A percentile compares a stretch with the other conserved stretches of the same genome.
Evolutionary conservation across 1,139 yeast species (phyloP).

Genomic region (Blastobotrys illinoisensis): DNA sequence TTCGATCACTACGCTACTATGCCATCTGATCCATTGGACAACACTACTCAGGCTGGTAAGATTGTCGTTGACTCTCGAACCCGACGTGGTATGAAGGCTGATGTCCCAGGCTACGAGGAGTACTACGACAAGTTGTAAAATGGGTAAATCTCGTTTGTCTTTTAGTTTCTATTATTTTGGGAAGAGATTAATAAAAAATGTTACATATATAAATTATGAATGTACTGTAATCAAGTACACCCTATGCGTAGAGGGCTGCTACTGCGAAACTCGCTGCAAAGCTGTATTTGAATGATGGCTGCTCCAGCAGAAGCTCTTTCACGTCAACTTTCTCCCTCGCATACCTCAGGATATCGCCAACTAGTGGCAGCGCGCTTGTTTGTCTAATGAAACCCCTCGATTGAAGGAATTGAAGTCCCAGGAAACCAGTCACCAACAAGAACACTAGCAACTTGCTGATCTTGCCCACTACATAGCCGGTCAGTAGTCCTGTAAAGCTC

Average conservation of each 20-base stretch:
- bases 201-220: background rate
- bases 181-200: background rate
- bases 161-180: conserved; percentile 1
- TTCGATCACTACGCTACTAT: conserved; percentile 97
- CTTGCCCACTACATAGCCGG: conserved; percentile 64
- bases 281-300: conserved; percentile 60
- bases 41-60: conserved; percentile 89
- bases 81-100: conserved; percentile 96
- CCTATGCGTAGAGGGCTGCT: conserved; percentile 52
- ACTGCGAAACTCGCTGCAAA: conserved; percentile 54
- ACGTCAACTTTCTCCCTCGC: conserved; percentile 47
- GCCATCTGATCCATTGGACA: conserved; percentile 90
- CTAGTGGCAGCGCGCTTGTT: conserved; percentile 37
- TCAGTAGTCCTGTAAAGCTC: conserved; percentile 56
- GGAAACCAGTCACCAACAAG: conserved; percentile 45
- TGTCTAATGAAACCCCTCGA: conserved; percentile 50
- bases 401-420: conserved; percentile 53
- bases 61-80: conserved; percentile 87
- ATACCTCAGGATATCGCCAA: conserved; percentile 42
- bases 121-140: conserved; percentile 97
- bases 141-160: conserved; percentile 5
- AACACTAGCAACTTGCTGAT: conserved; percentile 54
- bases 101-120: conserved; percentile 98
- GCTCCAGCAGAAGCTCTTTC: conserved; percentile 50
- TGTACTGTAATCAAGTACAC: background rate